Percentiles rank a stretch among this genome's conserved stretches.
Conservation (phyloP, 208 protist genomes). For the Trypanosoma lewisi region DNA sequence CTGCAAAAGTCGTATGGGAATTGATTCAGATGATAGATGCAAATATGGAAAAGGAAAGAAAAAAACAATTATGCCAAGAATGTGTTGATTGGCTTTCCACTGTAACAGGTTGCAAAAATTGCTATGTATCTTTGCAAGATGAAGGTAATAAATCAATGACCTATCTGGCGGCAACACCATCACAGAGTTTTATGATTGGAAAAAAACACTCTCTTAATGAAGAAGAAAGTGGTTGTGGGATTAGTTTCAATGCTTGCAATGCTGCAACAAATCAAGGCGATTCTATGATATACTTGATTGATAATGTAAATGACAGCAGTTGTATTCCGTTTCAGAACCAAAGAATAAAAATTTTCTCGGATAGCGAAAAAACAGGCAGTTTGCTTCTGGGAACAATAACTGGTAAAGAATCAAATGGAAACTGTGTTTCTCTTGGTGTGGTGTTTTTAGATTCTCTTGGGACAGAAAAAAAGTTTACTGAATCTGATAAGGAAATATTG, state of each 20-base stretch:
- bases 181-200: constrained; percentile 43
- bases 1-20: constrained; percentile 28
- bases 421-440: constrained; percentile 30
- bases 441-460: constrained; percentile 51
- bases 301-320: constrained; percentile 23
- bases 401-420: constrained; percentile 14
- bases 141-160: constrained; percentile 11
- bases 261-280: constrained; percentile 4
- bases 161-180: constrained; percentile 39
- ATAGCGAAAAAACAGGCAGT: constrained; percentile 33
- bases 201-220: constrained; percentile 26
- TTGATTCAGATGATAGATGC: constrained; percentile 19
- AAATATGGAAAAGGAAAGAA: constrained; percentile 21
- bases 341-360: constrained; percentile 28
- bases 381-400: constrained; percentile 35
- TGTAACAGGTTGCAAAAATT: constrained; percentile 39
- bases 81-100: constrained; percentile 51
- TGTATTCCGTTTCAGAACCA: constrained; percentile 19
- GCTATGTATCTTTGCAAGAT: constrained; percentile 38
- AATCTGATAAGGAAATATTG: constrained; percentile 41
- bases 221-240: constrained; percentile 27
- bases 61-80: constrained; percentile 38
- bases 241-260: constrained; percentile 35
- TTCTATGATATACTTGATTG: constrained; percentile 16
- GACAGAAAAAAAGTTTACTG: constrained; percentile 34